Percentiles rank a stretch among this genome's conserved stretches.
These are phyloP conservation scores for Oryza meridionalis DNA, from an alignment of 176 grass and related monocot species.

Conservation along the genomic window DNA sequence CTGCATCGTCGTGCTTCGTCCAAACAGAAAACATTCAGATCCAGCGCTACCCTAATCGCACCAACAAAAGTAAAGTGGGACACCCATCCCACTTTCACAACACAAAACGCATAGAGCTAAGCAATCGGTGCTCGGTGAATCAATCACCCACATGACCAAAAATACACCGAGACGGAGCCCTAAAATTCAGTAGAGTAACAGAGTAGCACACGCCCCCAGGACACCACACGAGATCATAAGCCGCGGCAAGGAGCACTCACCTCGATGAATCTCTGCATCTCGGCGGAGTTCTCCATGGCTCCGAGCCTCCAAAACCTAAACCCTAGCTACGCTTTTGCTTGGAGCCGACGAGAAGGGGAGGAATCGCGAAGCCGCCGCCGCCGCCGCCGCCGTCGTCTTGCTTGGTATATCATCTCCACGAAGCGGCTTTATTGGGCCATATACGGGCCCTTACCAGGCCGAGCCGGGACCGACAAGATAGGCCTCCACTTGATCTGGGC, in stretches of 20 bases:
- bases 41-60: neutral
- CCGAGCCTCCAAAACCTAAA: slow-evolving; percentile 31
- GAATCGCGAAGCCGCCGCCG: neutral
- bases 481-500: neutral
- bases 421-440: neutral
- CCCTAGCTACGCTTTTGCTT: slow-evolving; percentile 34
- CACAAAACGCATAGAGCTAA: neutral
- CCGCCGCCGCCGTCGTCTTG: slow-evolving; percentile 11
- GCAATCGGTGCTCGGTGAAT: neutral
- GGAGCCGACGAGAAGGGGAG: neutral
- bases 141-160: neutral
- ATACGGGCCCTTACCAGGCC: neutral
- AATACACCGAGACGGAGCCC: neutral
- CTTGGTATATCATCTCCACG: neutral
- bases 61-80: neutral
- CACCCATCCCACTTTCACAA: neutral
- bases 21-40: slow-evolving; percentile 21
- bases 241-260: slow-evolving; percentile 32
- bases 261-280: slow-evolving; percentile 75
- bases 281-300: slow-evolving; percentile 64
- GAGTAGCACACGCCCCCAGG: neutral
- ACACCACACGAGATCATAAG: neutral
- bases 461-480: neutral
- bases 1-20: neutral
- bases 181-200: neutral